Conservation (phyloP, 164 flowering plant species). For the Vitis riparia region DNA sequence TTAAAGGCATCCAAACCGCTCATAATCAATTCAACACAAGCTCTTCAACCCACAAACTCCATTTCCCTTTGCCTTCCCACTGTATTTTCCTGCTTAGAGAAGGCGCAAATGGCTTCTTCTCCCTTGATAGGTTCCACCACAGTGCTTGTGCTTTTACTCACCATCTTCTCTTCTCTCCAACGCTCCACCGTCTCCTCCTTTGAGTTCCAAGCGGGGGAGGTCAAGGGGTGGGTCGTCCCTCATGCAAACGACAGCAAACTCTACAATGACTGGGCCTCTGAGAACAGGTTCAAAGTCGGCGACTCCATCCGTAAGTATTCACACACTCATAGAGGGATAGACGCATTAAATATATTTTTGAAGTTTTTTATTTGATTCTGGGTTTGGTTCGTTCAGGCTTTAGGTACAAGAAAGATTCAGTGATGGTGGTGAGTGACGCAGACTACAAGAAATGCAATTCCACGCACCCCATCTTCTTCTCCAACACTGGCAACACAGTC, state of each 20-base stretch:
- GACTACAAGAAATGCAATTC: conserved; percentile 62
- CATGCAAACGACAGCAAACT: conserved; percentile 30
- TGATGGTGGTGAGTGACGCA: conserved; percentile 49
- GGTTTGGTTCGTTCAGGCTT: conserved; percentile 35
- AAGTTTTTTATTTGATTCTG: not conserved
- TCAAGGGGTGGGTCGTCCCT: conserved; percentile 55
- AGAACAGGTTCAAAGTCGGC: conserved; percentile 50
- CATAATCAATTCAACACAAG: too few species aligned
- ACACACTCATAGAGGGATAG: not conserved
- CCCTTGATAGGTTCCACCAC: too few species aligned
- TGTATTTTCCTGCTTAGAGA: too few species aligned
- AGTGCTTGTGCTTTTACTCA: conserved; percentile 8
- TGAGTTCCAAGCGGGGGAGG: conserved; percentile 44
- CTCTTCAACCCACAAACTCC: too few species aligned
- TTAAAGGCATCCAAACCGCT: too few species aligned
- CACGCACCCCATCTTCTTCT: conserved; percentile 46
- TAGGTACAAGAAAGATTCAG: conserved; percentile 65
- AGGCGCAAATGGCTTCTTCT: too few species aligned
- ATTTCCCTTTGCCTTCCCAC: too few species aligned
- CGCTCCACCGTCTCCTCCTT: conserved; percentile 21
- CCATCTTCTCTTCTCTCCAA: conserved; percentile 18
- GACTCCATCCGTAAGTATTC: conserved; percentile 49
- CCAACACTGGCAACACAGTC: conserved; percentile 59
- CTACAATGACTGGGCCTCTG: conserved; percentile 66
- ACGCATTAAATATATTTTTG: not conserved